These are phyloP conservation scores for Rhamnella rubrinervis DNA, from an alignment of 331 rosid species.

Conservation along the genomic window DNA sequence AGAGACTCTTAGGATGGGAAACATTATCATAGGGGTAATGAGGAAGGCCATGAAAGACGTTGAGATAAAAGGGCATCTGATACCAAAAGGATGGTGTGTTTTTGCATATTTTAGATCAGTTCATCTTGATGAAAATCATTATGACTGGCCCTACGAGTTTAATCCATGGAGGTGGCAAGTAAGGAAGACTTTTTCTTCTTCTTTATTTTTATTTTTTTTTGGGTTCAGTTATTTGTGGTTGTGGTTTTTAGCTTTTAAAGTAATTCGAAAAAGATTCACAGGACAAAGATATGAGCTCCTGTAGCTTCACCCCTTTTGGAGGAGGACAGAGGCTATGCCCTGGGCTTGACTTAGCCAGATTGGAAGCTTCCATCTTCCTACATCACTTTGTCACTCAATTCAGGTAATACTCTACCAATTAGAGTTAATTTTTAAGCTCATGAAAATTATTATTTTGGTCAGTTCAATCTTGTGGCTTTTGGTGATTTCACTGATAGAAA, in stretches of 20 bases:
- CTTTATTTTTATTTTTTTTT: background rate
- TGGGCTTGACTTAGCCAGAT: slow-evolving; percentile 94
- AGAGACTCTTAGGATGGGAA: slow-evolving; percentile 86
- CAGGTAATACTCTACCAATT: slow-evolving; percentile 43
- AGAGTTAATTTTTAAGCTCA: no score
- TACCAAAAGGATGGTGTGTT: slow-evolving; percentile 92
- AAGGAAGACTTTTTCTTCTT: slow-evolving; percentile 21
- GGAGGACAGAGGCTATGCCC: slow-evolving; percentile 98
- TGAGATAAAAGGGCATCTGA: slow-evolving; percentile 73
- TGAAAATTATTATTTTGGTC: background rate
- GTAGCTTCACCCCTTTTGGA: slow-evolving; percentile 90
- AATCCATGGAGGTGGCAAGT: slow-evolving; percentile 99
- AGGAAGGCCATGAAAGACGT: slow-evolving; percentile 86
- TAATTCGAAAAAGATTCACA: slow-evolving; percentile 33
- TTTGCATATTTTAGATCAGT: slow-evolving; percentile 81
- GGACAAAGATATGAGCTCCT: slow-evolving; percentile 72
- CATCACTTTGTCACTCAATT: slow-evolving; percentile 87
- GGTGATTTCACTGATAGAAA: no score
- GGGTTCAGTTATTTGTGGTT: no score
- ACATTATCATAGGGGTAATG: slow-evolving; percentile 79
- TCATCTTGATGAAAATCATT: slow-evolving; percentile 81
- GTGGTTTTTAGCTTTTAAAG: slow-evolving; percentile 15
- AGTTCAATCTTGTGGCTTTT: background rate
- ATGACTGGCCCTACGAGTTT: slow-evolving; percentile 73
- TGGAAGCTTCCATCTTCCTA: slow-evolving; percentile 87